These are phyloP conservation scores for Pythium periplocum DNA, from an alignment of 352 stramenopile genomes.

Conservation along the genomic window DNA sequence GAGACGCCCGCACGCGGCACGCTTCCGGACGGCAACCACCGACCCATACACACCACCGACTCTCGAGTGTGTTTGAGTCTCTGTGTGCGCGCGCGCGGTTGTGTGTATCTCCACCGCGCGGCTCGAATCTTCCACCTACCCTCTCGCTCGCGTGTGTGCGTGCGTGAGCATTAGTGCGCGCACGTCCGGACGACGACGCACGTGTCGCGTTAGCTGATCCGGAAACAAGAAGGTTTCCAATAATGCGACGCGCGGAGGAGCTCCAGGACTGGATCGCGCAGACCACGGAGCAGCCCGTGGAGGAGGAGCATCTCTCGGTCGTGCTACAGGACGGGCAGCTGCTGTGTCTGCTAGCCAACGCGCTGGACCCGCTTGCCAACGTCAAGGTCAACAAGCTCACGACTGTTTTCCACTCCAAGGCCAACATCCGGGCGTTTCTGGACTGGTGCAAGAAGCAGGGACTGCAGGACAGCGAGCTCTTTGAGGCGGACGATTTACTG, in stretches of 20 bases:
- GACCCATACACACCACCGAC: no score
- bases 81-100: no score
- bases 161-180: no score
- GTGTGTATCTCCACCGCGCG: no score
- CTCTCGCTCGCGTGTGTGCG: no score
- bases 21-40: no score
- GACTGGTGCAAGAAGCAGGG: constrained; percentile 75
- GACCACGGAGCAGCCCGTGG: constrained; percentile 63
- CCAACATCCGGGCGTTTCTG: constrained; percentile 79
- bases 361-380: constrained; percentile 63
- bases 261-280: constrained; percentile 82
- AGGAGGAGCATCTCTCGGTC: constrained; percentile 73
- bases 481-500: constrained; percentile 73
- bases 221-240: constrained; percentile 1
- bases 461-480: constrained; percentile 66
- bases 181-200: no score
- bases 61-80: no score
- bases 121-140: no score
- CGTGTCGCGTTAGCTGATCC: no score
- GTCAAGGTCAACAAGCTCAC: constrained; percentile 87
- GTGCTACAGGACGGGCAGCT: constrained; percentile 83
- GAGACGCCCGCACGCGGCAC: no score
- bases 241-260: constrained; percentile 72
- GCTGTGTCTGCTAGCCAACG: constrained; percentile 81
- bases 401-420: constrained; percentile 85